Evolutionary conservation across 176 grass and related monocot genomes (phyloP).

Genomic region (Rhynchospora tenuis): DNA sequence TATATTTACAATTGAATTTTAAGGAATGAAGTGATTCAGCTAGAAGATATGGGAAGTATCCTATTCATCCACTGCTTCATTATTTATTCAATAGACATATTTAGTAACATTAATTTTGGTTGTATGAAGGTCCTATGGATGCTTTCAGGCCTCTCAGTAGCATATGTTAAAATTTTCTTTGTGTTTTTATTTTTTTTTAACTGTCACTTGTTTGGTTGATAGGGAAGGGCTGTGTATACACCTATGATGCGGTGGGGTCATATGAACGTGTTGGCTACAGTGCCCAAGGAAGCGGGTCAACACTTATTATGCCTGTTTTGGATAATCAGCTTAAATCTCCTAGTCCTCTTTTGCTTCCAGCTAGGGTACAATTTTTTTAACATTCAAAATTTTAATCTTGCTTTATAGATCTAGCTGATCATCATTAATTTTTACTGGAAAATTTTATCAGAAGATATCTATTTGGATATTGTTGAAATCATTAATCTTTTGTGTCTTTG

Average conservation of each 20-base stretch:
- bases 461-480: not conserved
- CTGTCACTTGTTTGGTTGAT: not conserved
- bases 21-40: not conserved
- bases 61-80: not conserved
- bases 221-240: conserved; percentile 94
- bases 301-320: conserved; percentile 85
- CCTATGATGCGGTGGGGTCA: conserved; percentile 97
- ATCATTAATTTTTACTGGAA: not conserved
- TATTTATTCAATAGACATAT: not conserved
- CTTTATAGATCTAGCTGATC: not conserved
- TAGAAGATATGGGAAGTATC: not conserved
- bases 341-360: conserved; percentile 74
- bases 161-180: not conserved
- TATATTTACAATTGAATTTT: not conserved
- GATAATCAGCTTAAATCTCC: conserved; percentile 93
- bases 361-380: conserved; percentile 42
- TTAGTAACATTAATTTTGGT: not conserved
- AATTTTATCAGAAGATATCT: not conserved
- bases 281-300: conserved; percentile 72
- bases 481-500: not conserved
- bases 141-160: not conserved
- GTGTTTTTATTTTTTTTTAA: not conserved
- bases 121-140: not conserved
- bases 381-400: not conserved
- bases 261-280: conserved; percentile 88